Evolutionary conservation across 805 yeast species (phyloP).

Genomic region (Metschnikowia sp.): DNA sequence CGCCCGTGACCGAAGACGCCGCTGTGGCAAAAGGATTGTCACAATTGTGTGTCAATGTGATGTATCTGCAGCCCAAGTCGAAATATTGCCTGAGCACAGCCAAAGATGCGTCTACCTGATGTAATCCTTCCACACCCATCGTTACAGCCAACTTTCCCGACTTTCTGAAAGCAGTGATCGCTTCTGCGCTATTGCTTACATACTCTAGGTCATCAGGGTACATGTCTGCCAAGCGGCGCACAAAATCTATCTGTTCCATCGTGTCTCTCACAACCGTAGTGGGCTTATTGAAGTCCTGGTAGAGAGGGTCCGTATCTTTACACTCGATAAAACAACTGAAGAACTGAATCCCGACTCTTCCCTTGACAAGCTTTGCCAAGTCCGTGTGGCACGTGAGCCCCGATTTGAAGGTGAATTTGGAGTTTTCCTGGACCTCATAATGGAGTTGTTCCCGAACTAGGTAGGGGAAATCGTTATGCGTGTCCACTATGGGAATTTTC

Average conservation of each 20-base stretch:
- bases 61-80: slow-evolving; percentile 51
- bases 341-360: slow-evolving; percentile 48
- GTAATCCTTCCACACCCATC: slow-evolving; percentile 53
- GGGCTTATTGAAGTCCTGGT: slow-evolving; percentile 43
- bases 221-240: slow-evolving; percentile 41
- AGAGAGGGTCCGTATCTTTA: slow-evolving; percentile 36
- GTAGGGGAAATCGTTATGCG: slow-evolving; percentile 53
- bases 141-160: slow-evolving; percentile 42
- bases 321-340: slow-evolving; percentile 50
- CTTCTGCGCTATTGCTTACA: slow-evolving; percentile 41
- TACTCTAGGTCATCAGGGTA: slow-evolving; percentile 38
- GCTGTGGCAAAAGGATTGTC: slow-evolving; percentile 59
- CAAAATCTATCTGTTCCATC: slow-evolving; percentile 51
- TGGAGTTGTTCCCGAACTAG: slow-evolving; percentile 44
- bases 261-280: slow-evolving; percentile 50
- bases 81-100: slow-evolving; percentile 48
- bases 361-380: slow-evolving; percentile 38
- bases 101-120: slow-evolving; percentile 48
- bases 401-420: slow-evolving; percentile 38
- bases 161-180: slow-evolving; percentile 29
- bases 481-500: slow-evolving; percentile 41
- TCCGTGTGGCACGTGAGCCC: slow-evolving; percentile 45
- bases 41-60: slow-evolving; percentile 53
- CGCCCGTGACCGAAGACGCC: slow-evolving; percentile 46
- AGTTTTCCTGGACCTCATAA: slow-evolving; percentile 31